phyloP scores from a whole-genome alignment of 108 stramenopile genomes.

The Skeletonema menzelii region DNA sequence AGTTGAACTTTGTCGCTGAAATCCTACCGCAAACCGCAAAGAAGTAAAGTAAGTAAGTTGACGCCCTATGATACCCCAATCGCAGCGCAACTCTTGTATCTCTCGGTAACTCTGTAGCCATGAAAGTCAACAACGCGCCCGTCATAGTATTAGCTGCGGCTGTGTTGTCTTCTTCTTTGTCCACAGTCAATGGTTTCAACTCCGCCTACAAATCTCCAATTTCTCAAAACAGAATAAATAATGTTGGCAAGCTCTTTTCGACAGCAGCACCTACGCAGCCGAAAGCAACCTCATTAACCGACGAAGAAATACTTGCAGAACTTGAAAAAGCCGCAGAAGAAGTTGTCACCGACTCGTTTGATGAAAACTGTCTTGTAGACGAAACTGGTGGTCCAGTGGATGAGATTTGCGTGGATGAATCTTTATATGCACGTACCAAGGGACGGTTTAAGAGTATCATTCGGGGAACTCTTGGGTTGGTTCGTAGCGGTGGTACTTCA shows the following conservation, averaged over 20 bases:
- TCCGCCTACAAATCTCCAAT: neutral
- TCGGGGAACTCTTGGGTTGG: constrained; percentile 50
- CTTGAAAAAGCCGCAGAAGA: constrained; percentile 66
- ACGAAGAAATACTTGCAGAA: constrained; percentile 30
- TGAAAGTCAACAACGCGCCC: neutral
- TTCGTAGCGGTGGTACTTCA: constrained; percentile 38
- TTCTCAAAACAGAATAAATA: neutral
- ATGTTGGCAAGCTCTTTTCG: neutral
- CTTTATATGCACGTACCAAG: constrained; percentile 50
- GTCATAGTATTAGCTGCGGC: neutral
- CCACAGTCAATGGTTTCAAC: neutral
- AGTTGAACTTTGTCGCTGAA: neutral
- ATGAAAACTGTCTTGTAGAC: constrained; percentile 74
- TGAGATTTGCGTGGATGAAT: constrained; percentile 72
- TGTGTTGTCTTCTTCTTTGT: neutral
- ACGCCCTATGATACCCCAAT: no score
- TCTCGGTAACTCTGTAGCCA: neutral
- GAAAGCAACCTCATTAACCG: constrained; percentile 4
- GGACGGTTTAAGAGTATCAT: constrained; percentile 55
- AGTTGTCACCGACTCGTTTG: constrained; percentile 54
- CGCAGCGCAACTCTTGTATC: no score
- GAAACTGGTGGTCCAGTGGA: constrained; percentile 56
- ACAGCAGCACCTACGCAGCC: neutral
- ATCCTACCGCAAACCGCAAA: neutral
- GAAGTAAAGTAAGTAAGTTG: no score